Base-by-base conservation (phyloP, 495 filamentous ascomycete species). In the Podospora australis region DNA sequence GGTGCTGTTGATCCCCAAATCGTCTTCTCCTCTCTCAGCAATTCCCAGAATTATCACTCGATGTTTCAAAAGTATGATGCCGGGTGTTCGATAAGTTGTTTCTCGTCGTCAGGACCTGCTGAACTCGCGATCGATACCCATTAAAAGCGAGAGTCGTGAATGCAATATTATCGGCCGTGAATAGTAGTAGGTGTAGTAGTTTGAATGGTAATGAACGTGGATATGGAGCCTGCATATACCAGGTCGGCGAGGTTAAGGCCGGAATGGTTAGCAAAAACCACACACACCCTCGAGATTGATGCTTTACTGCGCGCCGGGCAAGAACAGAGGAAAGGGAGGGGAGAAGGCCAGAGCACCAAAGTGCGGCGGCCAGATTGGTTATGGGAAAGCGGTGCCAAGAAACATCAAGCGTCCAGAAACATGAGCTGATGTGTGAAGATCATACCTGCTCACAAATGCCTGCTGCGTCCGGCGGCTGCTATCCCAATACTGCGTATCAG, bases 71-170 rank as follows among this genome's bases (percentile, higher is more conserved):
- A 59, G 47, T 24, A 23, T 20, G 49, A 52, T 26, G 50, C 47
- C 21, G 39, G 9, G 44, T 46, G 36, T 38, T 7, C 30, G 24
- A 23, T 43, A 30, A 24, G 46, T 47, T 22, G n/a, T n/a, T 38
- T 35, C 8, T 47, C 47, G 55, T 61, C 68, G 73, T 77, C 76
- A 79, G 76, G 78, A 66, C 76, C 76, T 71, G 76, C 76, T 79
- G 76, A 78, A 71, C 57, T 63, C 62, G 67, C 55, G 53, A 60
- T 60, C 46, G 14, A 58, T 29, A 55, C 49, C 46, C 60, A 51
- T 58, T 54, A 62, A 56, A 49, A n/a, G n/a, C 34, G 56, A 56
- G 25, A 53, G 53, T 62, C 58, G 59, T 59, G 52, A 62, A 68
- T 23, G 45, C 55, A 45, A 64, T 57, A 45, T 48, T 44, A n/a